Percentiles rank a stretch among this genome's conserved stretches.
phyloP scores from a whole-genome alignment of 257 asterid genomes.

The Ajuga chamaepitys region DNA sequence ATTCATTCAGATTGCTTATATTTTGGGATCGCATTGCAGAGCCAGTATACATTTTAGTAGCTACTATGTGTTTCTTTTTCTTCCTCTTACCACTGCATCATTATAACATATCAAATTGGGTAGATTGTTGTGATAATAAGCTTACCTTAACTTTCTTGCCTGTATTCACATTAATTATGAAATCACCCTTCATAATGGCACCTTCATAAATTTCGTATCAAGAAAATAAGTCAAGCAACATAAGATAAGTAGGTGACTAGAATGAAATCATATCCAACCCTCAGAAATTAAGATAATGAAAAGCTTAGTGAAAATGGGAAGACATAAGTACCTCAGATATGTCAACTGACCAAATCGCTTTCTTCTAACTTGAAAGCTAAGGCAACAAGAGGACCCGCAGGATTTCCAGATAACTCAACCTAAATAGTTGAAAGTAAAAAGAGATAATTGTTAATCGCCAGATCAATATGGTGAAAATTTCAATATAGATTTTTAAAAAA shows the following conservation, averaged over 20 bases:
- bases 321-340: conserved; percentile 87
- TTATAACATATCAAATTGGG: background rate
- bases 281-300: background rate
- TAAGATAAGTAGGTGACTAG: background rate
- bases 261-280: background rate
- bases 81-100: too few species aligned
- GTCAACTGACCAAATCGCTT: conserved; percentile 96
- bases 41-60: too few species aligned
- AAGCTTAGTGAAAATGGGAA: background rate
- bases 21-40: too few species aligned
- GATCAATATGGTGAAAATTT: conserved; percentile 1
- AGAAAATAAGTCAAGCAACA: conserved; percentile 3
- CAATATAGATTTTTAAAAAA: conserved; percentile 8
- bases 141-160: conserved; percentile 95
- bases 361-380: conserved; percentile 96
- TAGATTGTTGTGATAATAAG: background rate
- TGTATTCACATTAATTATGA: conserved; percentile 72
- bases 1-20: too few species aligned
- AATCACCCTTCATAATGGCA: conserved; percentile 87
- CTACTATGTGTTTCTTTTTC: too few species aligned
- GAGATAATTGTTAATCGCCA: conserved; percentile 1
- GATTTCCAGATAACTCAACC: conserved; percentile 82
- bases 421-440: conserved; percentile 24
- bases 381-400: conserved; percentile 92
- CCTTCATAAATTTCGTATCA: conserved; percentile 88